Evolutionary conservation across 768 basidiomycete species (phyloP).

Genomic region (Rhizopogon rudus): DNA sequence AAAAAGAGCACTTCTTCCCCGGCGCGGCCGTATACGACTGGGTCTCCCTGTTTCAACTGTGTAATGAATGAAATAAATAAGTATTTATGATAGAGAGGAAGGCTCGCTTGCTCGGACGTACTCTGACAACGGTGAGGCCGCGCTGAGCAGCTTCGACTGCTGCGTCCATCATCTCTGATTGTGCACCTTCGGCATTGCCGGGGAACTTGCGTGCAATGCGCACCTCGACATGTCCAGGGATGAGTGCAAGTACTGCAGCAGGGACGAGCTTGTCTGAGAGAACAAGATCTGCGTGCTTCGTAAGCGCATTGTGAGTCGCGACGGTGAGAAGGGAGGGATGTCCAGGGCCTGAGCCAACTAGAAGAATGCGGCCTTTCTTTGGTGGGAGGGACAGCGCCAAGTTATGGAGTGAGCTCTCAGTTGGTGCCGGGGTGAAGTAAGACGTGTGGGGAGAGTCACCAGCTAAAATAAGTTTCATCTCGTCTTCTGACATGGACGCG

Average conservation of each 20-base stretch:
- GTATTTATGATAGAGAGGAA: neutral
- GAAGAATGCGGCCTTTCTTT: slow-evolving; percentile 65
- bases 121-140: slow-evolving; percentile 85
- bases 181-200: slow-evolving; percentile 93
- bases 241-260: slow-evolving; percentile 75
- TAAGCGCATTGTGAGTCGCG: slow-evolving; percentile 78
- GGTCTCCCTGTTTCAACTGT: slow-evolving; percentile 96
- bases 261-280: slow-evolving; percentile 97
- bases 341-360: slow-evolving; percentile 94
- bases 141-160: slow-evolving; percentile 77
- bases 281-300: slow-evolving; percentile 77
- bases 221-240: slow-evolving; percentile 67
- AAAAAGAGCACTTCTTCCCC: slow-evolving; percentile 96
- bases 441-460: neutral
- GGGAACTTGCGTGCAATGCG: slow-evolving; percentile 97
- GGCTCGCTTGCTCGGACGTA: slow-evolving; percentile 30
- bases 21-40: slow-evolving; percentile 88
- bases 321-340: slow-evolving; percentile 90
- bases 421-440: slow-evolving; percentile 22
- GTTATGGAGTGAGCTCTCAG: slow-evolving; percentile 26
- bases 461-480: slow-evolving; percentile 60
- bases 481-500: slow-evolving; percentile 57
- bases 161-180: slow-evolving; percentile 90
- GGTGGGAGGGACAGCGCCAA: slow-evolving; percentile 14
- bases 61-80: neutral